Conservation (phyloP, 345 rosid genomes). For the Citrus mangshanensis region DNA sequence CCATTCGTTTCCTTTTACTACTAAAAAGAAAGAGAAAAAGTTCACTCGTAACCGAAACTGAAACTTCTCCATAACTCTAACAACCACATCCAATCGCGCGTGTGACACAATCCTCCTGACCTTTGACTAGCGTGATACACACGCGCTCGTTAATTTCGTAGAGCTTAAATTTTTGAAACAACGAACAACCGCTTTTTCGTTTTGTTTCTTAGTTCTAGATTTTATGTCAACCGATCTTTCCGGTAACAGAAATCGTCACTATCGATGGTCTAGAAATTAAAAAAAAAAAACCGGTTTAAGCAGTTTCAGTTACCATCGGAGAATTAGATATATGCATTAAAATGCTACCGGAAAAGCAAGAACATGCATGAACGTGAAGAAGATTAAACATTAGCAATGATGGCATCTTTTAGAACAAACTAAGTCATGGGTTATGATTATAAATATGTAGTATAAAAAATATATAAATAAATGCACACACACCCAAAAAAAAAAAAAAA, state of each 20-base stretch:
- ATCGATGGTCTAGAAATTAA: neutral
- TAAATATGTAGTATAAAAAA: neutral
- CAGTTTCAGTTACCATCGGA: neutral
- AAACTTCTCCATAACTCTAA: neutral
- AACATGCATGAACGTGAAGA: neutral
- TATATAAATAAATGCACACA: neutral
- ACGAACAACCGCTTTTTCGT: conserved; percentile 26
- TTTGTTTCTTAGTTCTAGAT: conserved; percentile 6
- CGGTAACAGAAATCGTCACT: neutral
- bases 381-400: neutral
- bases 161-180: neutral
- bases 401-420: neutral
- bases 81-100: neutral
- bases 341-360: conserved; percentile 8
- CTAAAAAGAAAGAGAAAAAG: neutral
- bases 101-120: neutral
- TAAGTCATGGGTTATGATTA: too few species aligned
- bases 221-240: neutral
- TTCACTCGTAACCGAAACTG: conserved; percentile 5
- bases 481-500: neutral
- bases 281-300: neutral
- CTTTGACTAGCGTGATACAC: neutral
- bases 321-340: neutral
- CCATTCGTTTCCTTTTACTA: neutral
- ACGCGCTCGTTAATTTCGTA: neutral